These are phyloP conservation scores for Astragalus membranaceus DNA, from an alignment of 306 rosid species.

Conservation along the genomic window DNA sequence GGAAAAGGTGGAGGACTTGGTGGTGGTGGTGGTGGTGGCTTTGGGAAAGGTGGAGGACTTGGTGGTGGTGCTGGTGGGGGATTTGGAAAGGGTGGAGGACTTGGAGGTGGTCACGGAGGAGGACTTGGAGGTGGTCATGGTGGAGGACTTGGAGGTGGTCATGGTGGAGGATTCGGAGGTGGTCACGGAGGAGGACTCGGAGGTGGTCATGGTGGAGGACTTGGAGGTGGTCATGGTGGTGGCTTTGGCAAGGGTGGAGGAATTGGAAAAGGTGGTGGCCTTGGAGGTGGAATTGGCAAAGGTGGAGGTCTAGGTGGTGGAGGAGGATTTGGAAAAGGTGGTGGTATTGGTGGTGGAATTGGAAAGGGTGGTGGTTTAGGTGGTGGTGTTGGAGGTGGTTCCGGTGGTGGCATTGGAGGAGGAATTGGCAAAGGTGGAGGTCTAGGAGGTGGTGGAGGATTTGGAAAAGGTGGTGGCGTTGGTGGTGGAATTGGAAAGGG, in stretches of 20 bases:
- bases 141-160: constrained; percentile 4
- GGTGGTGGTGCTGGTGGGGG: constrained; percentile 19
- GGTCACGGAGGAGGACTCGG: constrained; percentile 22
- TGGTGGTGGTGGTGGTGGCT: no score
- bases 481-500: neutral
- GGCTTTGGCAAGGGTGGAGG: constrained; percentile 8
- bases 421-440: constrained; percentile 31
- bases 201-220: constrained; percentile 35
- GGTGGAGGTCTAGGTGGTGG: constrained; percentile 35
- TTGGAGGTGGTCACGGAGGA: neutral
- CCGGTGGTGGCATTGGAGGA: constrained; percentile 37
- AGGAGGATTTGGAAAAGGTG: constrained; percentile 8
- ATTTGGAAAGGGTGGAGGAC: constrained; percentile 29
- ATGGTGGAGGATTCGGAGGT: neutral
- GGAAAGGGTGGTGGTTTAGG: constrained; percentile 17
- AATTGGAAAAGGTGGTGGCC: neutral
- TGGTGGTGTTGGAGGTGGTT: constrained; percentile 1
- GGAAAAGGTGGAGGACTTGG: constrained; percentile 37
- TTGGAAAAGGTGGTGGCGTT: constrained; percentile 19
- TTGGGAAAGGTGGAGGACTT: constrained; percentile 22
- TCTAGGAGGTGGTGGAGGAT: constrained; percentile 21
- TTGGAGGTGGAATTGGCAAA: neutral
- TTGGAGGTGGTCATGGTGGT: neutral
- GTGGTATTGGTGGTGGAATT: neutral
- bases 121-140: neutral